Evolutionary conservation across 208 protist species (phyloP), one percentile per base, ranked within the genome.

Genomic region (Tetramitus jugosus): DNA sequence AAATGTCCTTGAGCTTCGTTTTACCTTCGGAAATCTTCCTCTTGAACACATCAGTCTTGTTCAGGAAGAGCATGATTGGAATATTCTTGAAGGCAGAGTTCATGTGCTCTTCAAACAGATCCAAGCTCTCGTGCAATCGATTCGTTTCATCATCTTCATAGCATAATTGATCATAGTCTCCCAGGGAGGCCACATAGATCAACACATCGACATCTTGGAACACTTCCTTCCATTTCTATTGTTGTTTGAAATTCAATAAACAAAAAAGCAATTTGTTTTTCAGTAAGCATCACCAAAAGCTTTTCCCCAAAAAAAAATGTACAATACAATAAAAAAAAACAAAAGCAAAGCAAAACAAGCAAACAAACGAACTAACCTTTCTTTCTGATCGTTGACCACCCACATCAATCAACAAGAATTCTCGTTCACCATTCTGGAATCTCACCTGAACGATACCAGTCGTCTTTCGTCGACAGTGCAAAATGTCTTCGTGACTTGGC

Each of bases 341-440:
- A n/a, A n/a, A n/a, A n/a, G n/a, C n/a, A n/a, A n/a, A n/a, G n/a
- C n/a, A n/a, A n/a, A n/a, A n/a, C n/a, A n/a, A n/a, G n/a, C n/a
- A n/a, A n/a, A n/a, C n/a, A n/a, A n/a, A n/a, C n/a, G n/a, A n/a
- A n/a, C n/a, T n/a, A n/a, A n/a, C n/a, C n/a, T 23, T 49, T 31
- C 79, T 17, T 74, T 81, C 79, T 26, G 78, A 83, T 33, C 74
- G 1, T 74, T 83, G 80, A 10, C 79, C 79, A 42, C 79, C 79
- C 3, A 81, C 79, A 69, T 81, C 79, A 26, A 81, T 29, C 0
- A 81, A 29, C 46, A 42, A 91, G 39, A 68, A 43, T 68, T 69
- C 56, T 2, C 89, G 60, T 65, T 76, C 84, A 13, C 84, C 76
- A 67, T 85, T 82, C 17, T 80, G n/a, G 60, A 95, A 95, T 20